Evolutionary conservation across 139 green algal species (phyloP), one percentile per base, ranked within the genome.

Genomic region (Micractinium conductrix): DNA sequence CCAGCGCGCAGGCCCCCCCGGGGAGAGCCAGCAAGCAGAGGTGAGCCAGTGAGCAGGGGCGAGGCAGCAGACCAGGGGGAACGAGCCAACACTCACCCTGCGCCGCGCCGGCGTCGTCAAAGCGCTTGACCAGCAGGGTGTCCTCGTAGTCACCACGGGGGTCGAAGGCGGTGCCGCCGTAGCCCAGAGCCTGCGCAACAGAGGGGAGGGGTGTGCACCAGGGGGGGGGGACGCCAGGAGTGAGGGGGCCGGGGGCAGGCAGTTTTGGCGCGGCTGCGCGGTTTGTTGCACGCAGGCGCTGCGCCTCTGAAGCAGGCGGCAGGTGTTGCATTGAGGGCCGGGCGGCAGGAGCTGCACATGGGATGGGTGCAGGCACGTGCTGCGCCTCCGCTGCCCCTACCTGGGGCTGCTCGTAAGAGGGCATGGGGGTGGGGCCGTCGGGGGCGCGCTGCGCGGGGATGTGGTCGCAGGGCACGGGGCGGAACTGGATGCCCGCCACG

Each of bases 391-490:
- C n/a, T 42, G n/a, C n/a, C n/a, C n/a, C n/a, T n/a, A n/a, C n/a
- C n/a, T 42, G 19, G 44, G 48, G 62, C 26, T 53, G 79, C 42
- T 43, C 67, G 35, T 21, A 45, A 30, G 19, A 9, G 2, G 85
- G 80, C 22, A 84, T 78, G 33, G 26, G 28, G 60, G 70, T 81
- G 26, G 70, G 10, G 9, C 43, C 43, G 10, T 40, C n/a, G 33
- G 85, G 79, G 26, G 80, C 80, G 7, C 74, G 80, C 50, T 84
- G 71, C 14, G 71, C 33, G 43, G 80, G 26, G 30, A 43, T n/a
- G 43, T 86, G 71, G 74, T 44, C 33, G 80, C 85, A 89, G 10
- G 69, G 40, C 45, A 89, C 85, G n/a, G 55, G 50, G n/a, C 80
- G 80, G 26, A 35, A 87, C 72, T 76, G 26, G 17, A 89, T 69